A percentile compares a stretch with the other conserved stretches of the same genome.
These are phyloP conservation scores for Malus hybrid DNA, from an alignment of 331 rosid genomes.

Conservation along the genomic window DNA sequence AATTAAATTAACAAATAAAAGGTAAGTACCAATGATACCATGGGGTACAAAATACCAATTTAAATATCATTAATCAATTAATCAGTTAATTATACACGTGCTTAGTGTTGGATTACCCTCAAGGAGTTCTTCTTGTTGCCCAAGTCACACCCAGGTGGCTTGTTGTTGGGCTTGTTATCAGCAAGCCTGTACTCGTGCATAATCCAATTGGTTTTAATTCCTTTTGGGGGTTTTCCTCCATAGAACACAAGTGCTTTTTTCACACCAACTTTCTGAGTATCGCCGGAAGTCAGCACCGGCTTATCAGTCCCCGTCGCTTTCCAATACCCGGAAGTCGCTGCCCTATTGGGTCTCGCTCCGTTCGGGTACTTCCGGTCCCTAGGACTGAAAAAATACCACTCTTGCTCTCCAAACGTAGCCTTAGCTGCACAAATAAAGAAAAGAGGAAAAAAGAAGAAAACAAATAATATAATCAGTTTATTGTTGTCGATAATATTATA, in stretches of 20 bases:
- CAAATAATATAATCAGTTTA: not conserved
- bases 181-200: conserved; percentile 87
- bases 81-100: not conserved
- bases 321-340: conserved; percentile 95
- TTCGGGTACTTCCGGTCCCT: conserved; percentile 94
- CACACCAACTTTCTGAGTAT: conserved; percentile 74
- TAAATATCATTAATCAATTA: not conserved
- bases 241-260: conserved; percentile 91
- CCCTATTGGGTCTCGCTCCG: conserved; percentile 88
- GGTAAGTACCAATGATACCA: not conserved
- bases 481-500: too few relatives aligned
- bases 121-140: conserved; percentile 83
- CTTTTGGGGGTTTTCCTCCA: conserved; percentile 89
- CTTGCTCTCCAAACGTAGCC: conserved; percentile 88
- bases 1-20: not conserved
- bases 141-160: conserved; percentile 68
- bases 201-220: conserved; percentile 91
- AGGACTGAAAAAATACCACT: conserved; percentile 93
- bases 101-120: conserved; percentile 40
- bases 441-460: not conserved
- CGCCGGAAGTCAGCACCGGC: conserved; percentile 58
- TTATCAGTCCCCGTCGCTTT: conserved; percentile 94
- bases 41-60: not conserved
- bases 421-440: conserved; percentile 40
- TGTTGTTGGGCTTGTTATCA: conserved; percentile 53